These are phyloP conservation scores for Solanum habrochaites DNA, from an alignment of 257 asterid species.

Conservation along the genomic window DNA sequence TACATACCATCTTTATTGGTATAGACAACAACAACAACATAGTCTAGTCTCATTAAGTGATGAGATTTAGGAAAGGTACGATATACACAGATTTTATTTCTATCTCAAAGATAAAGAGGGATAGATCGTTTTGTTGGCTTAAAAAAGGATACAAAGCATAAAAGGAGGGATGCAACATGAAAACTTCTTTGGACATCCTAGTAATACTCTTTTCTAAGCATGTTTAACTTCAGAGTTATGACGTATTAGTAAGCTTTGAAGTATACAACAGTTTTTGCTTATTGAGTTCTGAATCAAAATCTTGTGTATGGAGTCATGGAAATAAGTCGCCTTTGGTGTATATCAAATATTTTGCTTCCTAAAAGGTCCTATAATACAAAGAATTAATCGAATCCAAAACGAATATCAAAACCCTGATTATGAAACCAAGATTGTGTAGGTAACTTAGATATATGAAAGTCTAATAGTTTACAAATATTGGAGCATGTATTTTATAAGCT, in stretches of 20 bases:
- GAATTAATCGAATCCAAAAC: not conserved
- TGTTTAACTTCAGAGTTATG: too few relatives aligned
- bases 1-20: not conserved
- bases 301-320: accelerated
- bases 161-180: not conserved
- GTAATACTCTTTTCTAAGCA: not conserved
- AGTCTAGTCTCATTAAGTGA: not conserved
- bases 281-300: not conserved
- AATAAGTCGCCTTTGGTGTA: not conserved
- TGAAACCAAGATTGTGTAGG: not conserved
- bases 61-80: not conserved
- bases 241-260: not conserved
- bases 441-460: not conserved
- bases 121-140: not conserved
- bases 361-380: not conserved
- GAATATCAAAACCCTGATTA: not conserved
- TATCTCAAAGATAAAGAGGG: not conserved
- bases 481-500: not conserved
- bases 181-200: not conserved
- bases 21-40: not conserved
- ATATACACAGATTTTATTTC: not conserved
- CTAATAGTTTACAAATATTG: not conserved
- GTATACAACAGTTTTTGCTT: not conserved
- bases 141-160: not conserved
- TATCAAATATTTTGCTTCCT: not conserved